Evolutionary conservation across 495 filamentous ascomycete species (phyloP).

Genomic region (Penicillium desertorum): DNA sequence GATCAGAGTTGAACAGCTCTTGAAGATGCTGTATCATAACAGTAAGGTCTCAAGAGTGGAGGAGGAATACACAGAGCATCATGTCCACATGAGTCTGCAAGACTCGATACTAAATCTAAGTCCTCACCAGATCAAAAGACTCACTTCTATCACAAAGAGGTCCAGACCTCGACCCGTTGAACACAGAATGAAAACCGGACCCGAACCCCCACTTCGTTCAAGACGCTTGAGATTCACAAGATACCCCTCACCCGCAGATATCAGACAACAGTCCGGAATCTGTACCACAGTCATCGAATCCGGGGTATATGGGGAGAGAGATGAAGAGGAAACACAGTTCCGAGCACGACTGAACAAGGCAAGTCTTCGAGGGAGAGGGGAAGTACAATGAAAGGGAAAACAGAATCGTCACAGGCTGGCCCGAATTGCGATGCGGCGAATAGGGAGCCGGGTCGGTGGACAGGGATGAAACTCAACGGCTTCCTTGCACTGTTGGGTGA

Average conservation of each 20-base stretch:
- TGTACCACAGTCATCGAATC: conserved; percentile 17
- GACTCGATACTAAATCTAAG: conserved; percentile 3
- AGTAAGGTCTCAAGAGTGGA: not conserved
- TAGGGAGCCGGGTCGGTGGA: conserved; percentile 15
- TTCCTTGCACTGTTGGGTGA: conserved; percentile 16
- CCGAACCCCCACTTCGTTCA: not conserved
- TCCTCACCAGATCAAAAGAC: not conserved
- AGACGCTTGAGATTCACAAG: not conserved
- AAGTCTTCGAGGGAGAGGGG: conserved; percentile 12
- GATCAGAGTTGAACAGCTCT: not conserved
- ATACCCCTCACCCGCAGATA: not conserved
- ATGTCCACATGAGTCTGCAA: not conserved
- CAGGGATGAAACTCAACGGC: conserved; percentile 31
- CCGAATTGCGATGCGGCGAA: conserved; percentile 30
- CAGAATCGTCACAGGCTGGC: conserved; percentile 16
- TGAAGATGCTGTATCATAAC: not conserved
- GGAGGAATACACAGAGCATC: not conserved
- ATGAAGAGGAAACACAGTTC: not conserved
- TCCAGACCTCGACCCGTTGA: conserved; percentile 2
- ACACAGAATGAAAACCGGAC: conserved; percentile 4
- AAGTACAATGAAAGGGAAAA: conserved; percentile 10
- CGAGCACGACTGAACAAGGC: conserved; percentile 12
- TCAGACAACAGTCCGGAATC: conserved; percentile 7
- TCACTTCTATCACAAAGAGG: not conserved
- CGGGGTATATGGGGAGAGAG: conserved; percentile 15